Conservation (phyloP, 257 asterid species). For the Lithospermum erythrorhizon region DNA sequence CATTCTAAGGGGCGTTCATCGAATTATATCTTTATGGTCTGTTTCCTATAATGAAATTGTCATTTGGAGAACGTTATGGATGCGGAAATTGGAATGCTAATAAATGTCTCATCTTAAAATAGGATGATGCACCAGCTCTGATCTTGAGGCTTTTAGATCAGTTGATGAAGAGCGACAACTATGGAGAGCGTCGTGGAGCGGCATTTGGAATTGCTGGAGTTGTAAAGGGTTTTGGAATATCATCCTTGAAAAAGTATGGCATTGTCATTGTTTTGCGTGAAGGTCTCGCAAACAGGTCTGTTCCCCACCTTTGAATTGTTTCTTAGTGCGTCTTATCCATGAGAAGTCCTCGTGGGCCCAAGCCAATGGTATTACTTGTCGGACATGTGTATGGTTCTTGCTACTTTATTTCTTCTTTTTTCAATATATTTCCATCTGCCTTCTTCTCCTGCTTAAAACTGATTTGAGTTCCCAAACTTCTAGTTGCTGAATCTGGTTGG, state of each 20-base stretch:
- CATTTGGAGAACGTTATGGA: no score
- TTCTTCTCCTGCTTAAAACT: no score
- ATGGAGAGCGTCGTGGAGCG: constrained; percentile 99
- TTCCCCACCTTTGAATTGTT: not conserved
- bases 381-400: no score
- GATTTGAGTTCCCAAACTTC: no score
- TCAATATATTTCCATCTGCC: no score
- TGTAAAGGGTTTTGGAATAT: constrained; percentile 80
- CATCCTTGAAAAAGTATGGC: constrained; percentile 77
- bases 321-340: not conserved
- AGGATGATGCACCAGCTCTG: constrained; percentile 87
- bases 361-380: not conserved
- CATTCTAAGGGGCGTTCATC: no score
- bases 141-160: constrained; percentile 71
- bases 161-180: constrained; percentile 90
- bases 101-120: constrained; percentile 8
- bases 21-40: no score
- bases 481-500: no score
- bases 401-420: no score
- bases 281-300: constrained; percentile 76
- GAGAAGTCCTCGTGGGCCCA: not conserved
- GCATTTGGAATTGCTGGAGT: constrained; percentile 98
- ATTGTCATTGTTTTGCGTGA: constrained; percentile 49
- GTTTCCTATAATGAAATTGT: no score
- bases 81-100: not conserved